A percentile compares a stretch with the other conserved stretches of the same genome.
phyloP scores from a whole-genome alignment of 441 rosid genomes.

The Manihot esculenta region DNA sequence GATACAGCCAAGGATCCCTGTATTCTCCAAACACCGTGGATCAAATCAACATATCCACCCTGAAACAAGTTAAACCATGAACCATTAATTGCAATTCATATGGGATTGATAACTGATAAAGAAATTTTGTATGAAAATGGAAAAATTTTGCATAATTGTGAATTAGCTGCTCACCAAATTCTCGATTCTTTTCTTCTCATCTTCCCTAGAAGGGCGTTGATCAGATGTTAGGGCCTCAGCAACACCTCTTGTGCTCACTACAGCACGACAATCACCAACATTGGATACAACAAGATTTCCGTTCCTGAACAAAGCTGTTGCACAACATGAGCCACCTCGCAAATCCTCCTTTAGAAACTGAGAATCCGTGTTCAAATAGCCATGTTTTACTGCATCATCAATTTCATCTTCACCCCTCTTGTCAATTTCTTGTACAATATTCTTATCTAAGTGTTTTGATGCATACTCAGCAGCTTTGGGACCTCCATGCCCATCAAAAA shows the following conservation, averaged over 20 bases:
- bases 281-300: slow-evolving; percentile 74
- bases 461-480: slow-evolving; percentile 78
- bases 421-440: slow-evolving; percentile 37
- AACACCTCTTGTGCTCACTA: slow-evolving; percentile 57
- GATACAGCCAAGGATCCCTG: slow-evolving; percentile 86
- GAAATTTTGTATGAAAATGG: not conserved
- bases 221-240: slow-evolving; percentile 82
- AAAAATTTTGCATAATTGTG: no score
- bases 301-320: slow-evolving; percentile 61
- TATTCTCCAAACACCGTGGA: slow-evolving; percentile 78
- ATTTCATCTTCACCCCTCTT: slow-evolving; percentile 33
- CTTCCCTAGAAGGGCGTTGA: slow-evolving; percentile 70
- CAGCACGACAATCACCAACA: slow-evolving; percentile 90
- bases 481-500: slow-evolving; percentile 93
- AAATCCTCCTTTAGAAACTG: slow-evolving; percentile 56
- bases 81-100: slow-evolving; percentile 6
- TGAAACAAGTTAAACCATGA: slow-evolving; percentile 26
- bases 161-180: slow-evolving; percentile 45
- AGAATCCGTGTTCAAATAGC: slow-evolving; percentile 65
- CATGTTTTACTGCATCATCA: slow-evolving; percentile 55
- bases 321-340: slow-evolving; percentile 79
- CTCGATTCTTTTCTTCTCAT: slow-evolving; percentile 64
- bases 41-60: slow-evolving; percentile 92
- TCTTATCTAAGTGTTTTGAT: slow-evolving; percentile 53
- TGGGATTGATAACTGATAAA: not conserved